Evolutionary conservation across 2,329 filamentous ascomycete genomes (phyloP), one percentile per base, ranked within the genome.

Genomic region (Chaetomium strumarium): DNA sequence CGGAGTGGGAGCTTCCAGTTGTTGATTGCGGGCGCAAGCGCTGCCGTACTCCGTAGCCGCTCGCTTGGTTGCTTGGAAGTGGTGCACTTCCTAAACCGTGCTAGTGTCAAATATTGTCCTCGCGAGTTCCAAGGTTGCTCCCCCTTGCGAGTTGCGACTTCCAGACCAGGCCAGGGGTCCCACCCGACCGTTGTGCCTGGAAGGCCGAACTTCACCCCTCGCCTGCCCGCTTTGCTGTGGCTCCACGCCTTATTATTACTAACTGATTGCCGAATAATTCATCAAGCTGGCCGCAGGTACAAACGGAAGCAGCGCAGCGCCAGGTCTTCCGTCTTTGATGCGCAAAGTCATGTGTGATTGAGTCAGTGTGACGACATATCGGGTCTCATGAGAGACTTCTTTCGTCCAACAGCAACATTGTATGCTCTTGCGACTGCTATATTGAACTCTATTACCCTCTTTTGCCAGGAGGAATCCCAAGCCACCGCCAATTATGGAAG

Each of bases 31-130:
- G 58, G 47, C 53, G 49, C 51, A 44, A 49, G 34, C 48, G 53
- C 37, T 55, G 49, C 48, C 46, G 53, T 58, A 58, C 53, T 46
- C 48, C 46, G 53, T 58, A 58, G 58, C 56, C 58, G 58, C 58
- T 59, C 53, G 56, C 53, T 55, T 55, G 51, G 45, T 46, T 47
- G 52, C 49, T 49, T 41, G 39, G 46, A 43, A 44, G 46, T 51
- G 51, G 51, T 56, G 42, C 50, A 46, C 20, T 42, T 46, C 57
- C 50, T 34, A 55, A 59, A 46, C 45, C 11, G 55, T 54, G 42
- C 49, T 60, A 60, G 58, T 52, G 59, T 48, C 44, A 51, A 51
- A 52, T 52, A 51, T 51, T 40, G 40, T 36, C 53, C 38, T 39
- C 24, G 24, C 24, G 24, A 24, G 4, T 24, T 24, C 24, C 24